phyloP scores from a whole-genome alignment of 1,139 yeast species.

The Sugiyamaella sp. region DNA sequence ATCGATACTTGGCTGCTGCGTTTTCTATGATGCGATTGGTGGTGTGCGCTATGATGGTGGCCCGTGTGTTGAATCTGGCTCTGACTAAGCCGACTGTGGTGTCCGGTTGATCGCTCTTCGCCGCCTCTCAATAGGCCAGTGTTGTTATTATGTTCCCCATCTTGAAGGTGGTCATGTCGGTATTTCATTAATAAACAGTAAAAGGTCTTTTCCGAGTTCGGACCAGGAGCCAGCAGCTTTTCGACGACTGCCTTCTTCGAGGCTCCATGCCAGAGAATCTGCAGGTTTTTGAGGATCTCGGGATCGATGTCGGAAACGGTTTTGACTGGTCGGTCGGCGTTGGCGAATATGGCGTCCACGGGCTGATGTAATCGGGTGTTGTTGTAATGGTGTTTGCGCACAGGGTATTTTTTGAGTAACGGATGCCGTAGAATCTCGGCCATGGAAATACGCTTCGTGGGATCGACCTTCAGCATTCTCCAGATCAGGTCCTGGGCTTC shows the following conservation, averaged over 20 bases:
- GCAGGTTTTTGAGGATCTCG: constrained; percentile 81
- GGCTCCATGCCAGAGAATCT: constrained; percentile 90
- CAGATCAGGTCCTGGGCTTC: constrained; percentile 89
- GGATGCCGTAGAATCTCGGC: constrained; percentile 78
- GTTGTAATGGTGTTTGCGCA: constrained; percentile 30
- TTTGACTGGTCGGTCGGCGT: constrained; percentile 48
- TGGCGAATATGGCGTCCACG: constrained; percentile 21
- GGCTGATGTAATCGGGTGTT: constrained; percentile 29
- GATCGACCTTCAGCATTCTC: constrained; percentile 80
- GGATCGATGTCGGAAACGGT: constrained; percentile 66
- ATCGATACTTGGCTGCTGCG: constrained; percentile 18
- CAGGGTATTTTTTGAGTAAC: constrained; percentile 70
- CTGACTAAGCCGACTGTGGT: background rate
- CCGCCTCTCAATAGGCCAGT: background rate
- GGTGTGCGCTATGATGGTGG: constrained; percentile 3
- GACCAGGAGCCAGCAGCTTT: constrained; percentile 59
- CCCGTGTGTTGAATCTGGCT: constrained; percentile 9
- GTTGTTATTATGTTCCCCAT: constrained; percentile 2
- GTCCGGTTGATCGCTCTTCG: background rate
- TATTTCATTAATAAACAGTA: constrained; percentile 82
- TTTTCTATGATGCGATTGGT: constrained; percentile 11
- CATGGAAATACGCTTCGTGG: constrained; percentile 74
- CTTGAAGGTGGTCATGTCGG: constrained; percentile 65
- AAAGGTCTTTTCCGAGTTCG: constrained; percentile 86
- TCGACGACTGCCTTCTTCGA: constrained; percentile 60